These are phyloP conservation scores for Pisolithus marmoratus DNA, from an alignment of 768 basidiomycete genomes.

Conservation along the genomic window DNA sequence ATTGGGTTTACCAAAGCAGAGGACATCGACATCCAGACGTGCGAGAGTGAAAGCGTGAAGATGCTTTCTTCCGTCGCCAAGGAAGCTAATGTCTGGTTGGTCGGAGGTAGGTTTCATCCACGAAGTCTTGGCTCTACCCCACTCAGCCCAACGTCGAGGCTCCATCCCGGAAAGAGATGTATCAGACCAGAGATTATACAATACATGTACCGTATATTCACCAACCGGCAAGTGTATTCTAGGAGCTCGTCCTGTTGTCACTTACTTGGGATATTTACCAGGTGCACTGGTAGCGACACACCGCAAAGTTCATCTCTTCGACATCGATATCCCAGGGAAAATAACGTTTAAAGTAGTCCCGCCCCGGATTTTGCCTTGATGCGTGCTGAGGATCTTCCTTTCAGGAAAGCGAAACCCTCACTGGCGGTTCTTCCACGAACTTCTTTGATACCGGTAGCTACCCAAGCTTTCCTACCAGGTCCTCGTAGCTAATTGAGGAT, in stretches of 20 bases:
- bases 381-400: slow-evolving; percentile 4
- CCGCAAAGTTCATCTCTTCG: slow-evolving; percentile 95
- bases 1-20: slow-evolving; percentile 59
- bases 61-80: slow-evolving; percentile 80
- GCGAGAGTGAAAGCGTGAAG: slow-evolving; percentile 69
- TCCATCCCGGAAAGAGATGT: slow-evolving; percentile 85
- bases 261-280: slow-evolving; percentile 21
- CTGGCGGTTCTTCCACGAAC: slow-evolving; percentile 66
- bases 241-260: background rate
- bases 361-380: background rate
- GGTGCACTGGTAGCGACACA: slow-evolving; percentile 84
- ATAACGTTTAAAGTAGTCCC: slow-evolving; percentile 77
- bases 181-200: slow-evolving; percentile 68
- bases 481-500: background rate
- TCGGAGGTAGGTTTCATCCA: slow-evolving; percentile 65
- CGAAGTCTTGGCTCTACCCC: background rate
- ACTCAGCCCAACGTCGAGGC: slow-evolving; percentile 41
- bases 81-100: slow-evolving; percentile 77
- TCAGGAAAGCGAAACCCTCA: slow-evolving; percentile 85
- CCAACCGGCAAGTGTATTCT: slow-evolving; percentile 50
- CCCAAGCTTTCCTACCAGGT: background rate
- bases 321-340: slow-evolving; percentile 93
- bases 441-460: slow-evolving; percentile 80
- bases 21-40: slow-evolving; percentile 49
- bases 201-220: slow-evolving; percentile 89